These are phyloP conservation scores for Huiozyma sinensis DNA, from an alignment of 805 yeast species.

Conservation along the genomic window DNA sequence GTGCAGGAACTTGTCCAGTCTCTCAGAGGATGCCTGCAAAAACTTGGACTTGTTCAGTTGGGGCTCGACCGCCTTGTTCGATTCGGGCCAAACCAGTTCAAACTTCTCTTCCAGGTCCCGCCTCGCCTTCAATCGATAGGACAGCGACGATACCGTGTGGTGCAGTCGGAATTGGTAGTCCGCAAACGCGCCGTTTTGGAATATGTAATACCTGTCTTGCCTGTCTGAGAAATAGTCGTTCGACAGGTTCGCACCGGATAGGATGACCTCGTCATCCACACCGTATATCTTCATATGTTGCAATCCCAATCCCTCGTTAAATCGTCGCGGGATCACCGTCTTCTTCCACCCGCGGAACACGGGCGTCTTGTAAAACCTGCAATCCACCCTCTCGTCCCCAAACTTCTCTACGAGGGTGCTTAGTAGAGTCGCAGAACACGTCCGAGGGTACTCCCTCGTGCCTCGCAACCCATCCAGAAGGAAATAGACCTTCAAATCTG, in stretches of 20 bases:
- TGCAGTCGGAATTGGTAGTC: slow-evolving; percentile 72
- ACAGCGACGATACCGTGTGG: slow-evolving; percentile 51
- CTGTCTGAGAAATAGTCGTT: slow-evolving; percentile 88
- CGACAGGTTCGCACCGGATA: slow-evolving; percentile 88
- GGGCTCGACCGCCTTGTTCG: slow-evolving; percentile 62
- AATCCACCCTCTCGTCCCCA: slow-evolving; percentile 57
- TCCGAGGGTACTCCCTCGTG: slow-evolving; percentile 79
- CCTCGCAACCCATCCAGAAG: slow-evolving; percentile 84
- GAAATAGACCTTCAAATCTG: slow-evolving; percentile 56
- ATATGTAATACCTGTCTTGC: slow-evolving; percentile 83
- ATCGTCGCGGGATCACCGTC: slow-evolving; percentile 60
- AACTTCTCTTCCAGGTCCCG: slow-evolving; percentile 11
- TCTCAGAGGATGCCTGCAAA: slow-evolving; percentile 42
- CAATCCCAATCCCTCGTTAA: slow-evolving; percentile 84
- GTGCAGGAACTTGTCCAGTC: slow-evolving; percentile 47
- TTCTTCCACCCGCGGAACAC: slow-evolving; percentile 59
- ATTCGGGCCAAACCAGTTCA: slow-evolving; percentile 60
- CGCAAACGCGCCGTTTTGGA: slow-evolving; percentile 45
- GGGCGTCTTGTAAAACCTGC: slow-evolving; percentile 86
- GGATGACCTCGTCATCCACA: slow-evolving; percentile 76
- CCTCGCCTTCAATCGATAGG: slow-evolving; percentile 47
- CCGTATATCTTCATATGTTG: slow-evolving; percentile 98
- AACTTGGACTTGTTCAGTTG: slow-evolving; percentile 39
- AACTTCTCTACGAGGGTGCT: slow-evolving; percentile 53
- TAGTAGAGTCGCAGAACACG: slow-evolving; percentile 67